Base-by-base conservation (phyloP, 495 filamentous ascomycete genomes). In the Aspergillus diversus region DNA sequence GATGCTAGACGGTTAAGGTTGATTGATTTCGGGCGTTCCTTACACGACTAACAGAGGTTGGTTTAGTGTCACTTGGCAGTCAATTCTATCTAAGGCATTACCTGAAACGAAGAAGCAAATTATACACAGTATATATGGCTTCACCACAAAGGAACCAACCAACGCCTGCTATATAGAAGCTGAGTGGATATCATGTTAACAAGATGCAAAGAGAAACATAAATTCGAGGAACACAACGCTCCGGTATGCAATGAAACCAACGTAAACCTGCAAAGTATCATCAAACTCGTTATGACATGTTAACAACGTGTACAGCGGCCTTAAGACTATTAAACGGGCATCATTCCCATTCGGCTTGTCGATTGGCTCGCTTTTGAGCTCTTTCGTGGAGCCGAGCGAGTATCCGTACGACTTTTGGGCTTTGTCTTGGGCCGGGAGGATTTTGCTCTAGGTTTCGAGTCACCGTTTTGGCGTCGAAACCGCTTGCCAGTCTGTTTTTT, bases 11-110 rank as follows among this genome's bases (percentile, higher is more conserved):
- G 83, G 69, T 67, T 97, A 63, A 85, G 90, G 48, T 76, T 97
- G 53, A 84, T 96, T 63, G 91, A 96, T 75, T 97, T 97, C 80
- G 92, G 90, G 9, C 84, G 89, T 59, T 88, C 90, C 51, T 67
- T 96, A 47, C 88, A 90, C 59, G 86, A 88, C 59, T 89, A 74
- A 80, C 60, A 13, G 12, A 21, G 16, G 7, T 0, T 15, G 8
- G 15, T n/a, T 8, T 8, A 49, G 7, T 3, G 17, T 7, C 31
- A 11, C 21, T 7, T 27, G 27, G 21, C 21, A 50, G n/a, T 21
- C 11, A 17, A 21, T 17, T 17, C 12, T 27, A 50, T 27, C 47
- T 50, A 17, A 9, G 5, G 9, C 27, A 50, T 50, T 50, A 17
- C 27, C 16, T 9, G 47, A 27, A 50, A 9, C 13, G 27, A 50